Evolutionary conservation across 495 filamentous ascomycete genomes (phyloP).

Genomic region (Filosporella fistucella): DNA sequence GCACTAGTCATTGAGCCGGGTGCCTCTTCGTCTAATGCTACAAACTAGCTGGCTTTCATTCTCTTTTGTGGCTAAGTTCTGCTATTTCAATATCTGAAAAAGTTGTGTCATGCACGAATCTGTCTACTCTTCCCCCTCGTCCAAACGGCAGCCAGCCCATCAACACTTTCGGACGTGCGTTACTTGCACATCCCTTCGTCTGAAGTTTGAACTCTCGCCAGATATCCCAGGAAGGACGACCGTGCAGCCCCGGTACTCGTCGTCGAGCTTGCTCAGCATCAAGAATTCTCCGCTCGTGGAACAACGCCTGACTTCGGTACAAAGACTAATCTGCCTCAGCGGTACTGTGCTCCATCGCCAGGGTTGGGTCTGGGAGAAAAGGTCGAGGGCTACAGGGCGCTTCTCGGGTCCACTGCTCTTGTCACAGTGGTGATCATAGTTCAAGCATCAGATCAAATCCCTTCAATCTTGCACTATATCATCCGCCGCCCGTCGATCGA

Average conservation of each 20-base stretch:
- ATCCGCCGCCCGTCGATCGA: constrained; percentile 19
- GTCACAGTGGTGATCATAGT: constrained; percentile 20
- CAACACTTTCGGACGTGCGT: constrained; percentile 14
- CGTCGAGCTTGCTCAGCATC: constrained; percentile 22
- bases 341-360: constrained; percentile 1
- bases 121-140: not conserved
- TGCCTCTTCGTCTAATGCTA: constrained; percentile 9
- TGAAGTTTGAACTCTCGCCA: constrained; percentile 18
- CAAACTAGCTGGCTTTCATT: constrained; percentile 3
- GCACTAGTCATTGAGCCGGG: constrained; percentile 21
- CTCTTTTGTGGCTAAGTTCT: constrained; percentile 21
- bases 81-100: not conserved
- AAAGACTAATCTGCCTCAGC: constrained; percentile 16
- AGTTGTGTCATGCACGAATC: not conserved
- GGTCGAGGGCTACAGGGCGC: constrained; percentile 14
- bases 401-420: constrained; percentile 19
- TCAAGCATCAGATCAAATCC: constrained; percentile 17
- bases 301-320: constrained; percentile 14
- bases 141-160: not conserved
- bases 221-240: constrained; percentile 13
- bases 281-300: constrained; percentile 25
- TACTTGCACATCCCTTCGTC: constrained; percentile 9
- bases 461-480: constrained; percentile 24
- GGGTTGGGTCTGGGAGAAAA: constrained; percentile 9
- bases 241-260: constrained; percentile 22